Evolutionary conservation across 1,284 basidiomycete genomes (phyloP).

Genomic region (Afroboletus lepidellus): DNA sequence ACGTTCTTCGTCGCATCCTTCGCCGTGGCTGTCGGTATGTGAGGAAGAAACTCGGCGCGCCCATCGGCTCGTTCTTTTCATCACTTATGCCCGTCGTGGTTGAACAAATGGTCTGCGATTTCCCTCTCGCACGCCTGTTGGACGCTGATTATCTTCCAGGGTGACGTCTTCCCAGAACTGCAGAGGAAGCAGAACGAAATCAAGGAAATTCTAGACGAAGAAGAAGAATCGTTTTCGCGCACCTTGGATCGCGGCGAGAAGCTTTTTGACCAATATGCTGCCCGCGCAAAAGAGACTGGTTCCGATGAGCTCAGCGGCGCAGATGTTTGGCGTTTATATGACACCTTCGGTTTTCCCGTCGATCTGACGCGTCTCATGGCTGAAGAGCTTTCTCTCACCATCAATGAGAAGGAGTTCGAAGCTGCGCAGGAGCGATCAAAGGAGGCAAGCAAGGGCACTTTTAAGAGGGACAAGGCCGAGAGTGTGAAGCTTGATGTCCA

Average conservation of each 20-base stretch:
- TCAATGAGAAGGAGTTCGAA: slow-evolving; percentile 91
- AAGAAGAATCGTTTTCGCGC: slow-evolving; percentile 95
- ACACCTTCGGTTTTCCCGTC: slow-evolving; percentile 98
- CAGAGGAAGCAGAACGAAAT: slow-evolving; percentile 82
- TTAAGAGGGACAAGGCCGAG: slow-evolving; percentile 69
- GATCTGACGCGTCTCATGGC: slow-evolving; percentile 98
- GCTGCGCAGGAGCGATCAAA: slow-evolving; percentile 86
- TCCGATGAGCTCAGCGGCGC: slow-evolving; percentile 77
- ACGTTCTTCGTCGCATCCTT: slow-evolving; percentile 91
- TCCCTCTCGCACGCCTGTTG: not conserved
- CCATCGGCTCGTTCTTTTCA: slow-evolving; percentile 95
- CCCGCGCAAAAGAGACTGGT: slow-evolving; percentile 64
- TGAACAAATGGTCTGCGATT: slow-evolving; percentile 73
- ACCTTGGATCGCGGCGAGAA: slow-evolving; percentile 97
- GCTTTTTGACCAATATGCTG: slow-evolving; percentile 90
- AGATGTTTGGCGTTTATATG: slow-evolving; percentile 97
- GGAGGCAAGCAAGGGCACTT: slow-evolving; percentile 84
- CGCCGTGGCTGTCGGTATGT: slow-evolving; percentile 93
- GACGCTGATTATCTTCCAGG: slow-evolving; percentile 45
- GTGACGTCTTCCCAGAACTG: slow-evolving; percentile 91
- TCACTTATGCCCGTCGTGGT: slow-evolving; percentile 87
- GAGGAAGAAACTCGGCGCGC: slow-evolving; percentile 92
- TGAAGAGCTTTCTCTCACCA: slow-evolving; percentile 83
- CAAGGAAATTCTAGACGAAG: slow-evolving; percentile 95
- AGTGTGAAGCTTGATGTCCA: slow-evolving; percentile 94